These are phyloP conservation scores for Pelargonium australe DNA, from an alignment of 441 rosid species.

Conservation along the genomic window DNA sequence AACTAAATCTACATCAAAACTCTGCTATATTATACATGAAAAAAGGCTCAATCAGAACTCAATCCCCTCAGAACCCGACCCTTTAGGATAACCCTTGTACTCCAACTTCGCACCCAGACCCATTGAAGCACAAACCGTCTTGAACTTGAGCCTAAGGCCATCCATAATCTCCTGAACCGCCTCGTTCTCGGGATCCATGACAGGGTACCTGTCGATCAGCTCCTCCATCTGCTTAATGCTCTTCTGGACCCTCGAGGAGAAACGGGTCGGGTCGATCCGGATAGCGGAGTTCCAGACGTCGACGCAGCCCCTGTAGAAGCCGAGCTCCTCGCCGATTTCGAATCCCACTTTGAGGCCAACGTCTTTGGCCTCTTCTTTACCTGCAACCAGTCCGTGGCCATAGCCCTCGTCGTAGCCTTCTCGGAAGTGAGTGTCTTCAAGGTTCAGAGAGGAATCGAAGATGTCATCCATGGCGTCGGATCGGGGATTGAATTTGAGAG, in stretches of 20 bases:
- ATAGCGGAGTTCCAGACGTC: constrained; percentile 58
- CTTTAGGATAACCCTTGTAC: constrained; percentile 51
- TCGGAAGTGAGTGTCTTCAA: constrained; percentile 54
- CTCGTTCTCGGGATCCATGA: constrained; percentile 63
- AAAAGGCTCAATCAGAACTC: constrained; percentile 44
- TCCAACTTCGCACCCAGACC: constrained; percentile 51
- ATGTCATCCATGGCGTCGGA: constrained; percentile 33
- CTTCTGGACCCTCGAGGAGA: constrained; percentile 54
- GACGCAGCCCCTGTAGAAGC: constrained; percentile 74
- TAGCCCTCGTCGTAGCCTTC: constrained; percentile 73
- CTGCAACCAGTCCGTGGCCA: constrained; percentile 42
- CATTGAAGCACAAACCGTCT: constrained; percentile 48
- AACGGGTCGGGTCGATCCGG: constrained; percentile 37
- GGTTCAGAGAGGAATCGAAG: constrained; percentile 48
- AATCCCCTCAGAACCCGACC: constrained; percentile 30
- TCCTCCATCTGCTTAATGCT: constrained; percentile 49
- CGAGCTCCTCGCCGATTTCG: constrained; percentile 72
- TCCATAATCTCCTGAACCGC: constrained; percentile 51
- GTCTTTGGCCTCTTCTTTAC: constrained; percentile 54
- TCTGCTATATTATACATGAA: background rate
- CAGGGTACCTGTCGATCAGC: constrained; percentile 53
- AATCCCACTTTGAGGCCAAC: constrained; percentile 68
- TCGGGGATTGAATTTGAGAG: constrained; percentile 2
- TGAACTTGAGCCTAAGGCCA: constrained; percentile 58
- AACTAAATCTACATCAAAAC: background rate